Conservation (phyloP, 805 yeast genomes). For the Kodamaea kakaduensis region DNA sequence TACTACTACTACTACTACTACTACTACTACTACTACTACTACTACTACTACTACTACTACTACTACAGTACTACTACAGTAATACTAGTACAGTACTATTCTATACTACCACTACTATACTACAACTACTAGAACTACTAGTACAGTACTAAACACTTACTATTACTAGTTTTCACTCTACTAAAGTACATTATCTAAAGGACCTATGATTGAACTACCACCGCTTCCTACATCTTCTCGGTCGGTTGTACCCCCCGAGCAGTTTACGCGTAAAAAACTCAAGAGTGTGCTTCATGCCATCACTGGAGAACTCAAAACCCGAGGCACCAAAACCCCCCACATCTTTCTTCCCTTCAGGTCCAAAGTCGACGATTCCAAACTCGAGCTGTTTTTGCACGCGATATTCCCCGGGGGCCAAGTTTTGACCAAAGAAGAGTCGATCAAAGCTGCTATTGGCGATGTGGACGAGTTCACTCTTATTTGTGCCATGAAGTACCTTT, state of each 20-base stretch:
- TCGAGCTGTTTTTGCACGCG: slow-evolving; percentile 52
- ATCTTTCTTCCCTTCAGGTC: slow-evolving; percentile 76
- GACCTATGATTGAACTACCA: background rate
- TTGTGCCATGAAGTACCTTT: slow-evolving; percentile 72
- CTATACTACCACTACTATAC: too few species aligned
- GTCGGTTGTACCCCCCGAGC: slow-evolving; percentile 18
- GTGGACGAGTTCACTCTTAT: slow-evolving; percentile 68
- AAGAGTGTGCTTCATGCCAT: slow-evolving; percentile 65
- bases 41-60: too few species aligned
- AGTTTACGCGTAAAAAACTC: slow-evolving; percentile 61
- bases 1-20: too few species aligned
- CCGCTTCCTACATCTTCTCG: background rate
- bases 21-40: too few species aligned
- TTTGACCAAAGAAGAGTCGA: slow-evolving; percentile 31
- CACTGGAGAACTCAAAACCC: slow-evolving; percentile 66
- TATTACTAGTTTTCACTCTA: too few species aligned
- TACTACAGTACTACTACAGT: too few species aligned
- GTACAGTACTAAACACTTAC: too few species aligned
- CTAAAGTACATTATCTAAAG: too few species aligned
- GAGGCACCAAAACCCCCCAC: slow-evolving; percentile 70
- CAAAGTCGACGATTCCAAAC: slow-evolving; percentile 55
- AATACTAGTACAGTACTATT: too few species aligned
- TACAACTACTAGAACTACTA: too few species aligned
- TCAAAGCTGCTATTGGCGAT: slow-evolving; percentile 35
- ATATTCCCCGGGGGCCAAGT: slow-evolving; percentile 59